These are phyloP conservation scores for Annulohypoxylon maeteangense DNA, from an alignment of 495 filamentous ascomycete genomes.

Conservation along the genomic window DNA sequence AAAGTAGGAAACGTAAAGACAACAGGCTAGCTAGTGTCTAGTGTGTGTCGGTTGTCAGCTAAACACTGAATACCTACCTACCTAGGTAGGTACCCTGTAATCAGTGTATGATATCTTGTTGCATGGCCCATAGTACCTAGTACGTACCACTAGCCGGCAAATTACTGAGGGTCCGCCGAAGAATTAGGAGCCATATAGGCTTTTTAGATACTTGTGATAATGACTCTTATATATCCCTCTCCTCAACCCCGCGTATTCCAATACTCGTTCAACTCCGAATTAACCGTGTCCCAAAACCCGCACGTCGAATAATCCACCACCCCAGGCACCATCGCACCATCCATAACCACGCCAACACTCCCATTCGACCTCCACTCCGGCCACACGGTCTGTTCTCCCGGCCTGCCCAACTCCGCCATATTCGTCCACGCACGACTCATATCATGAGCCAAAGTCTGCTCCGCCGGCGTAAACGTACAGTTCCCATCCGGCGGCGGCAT, in stretches of 20 bases:
- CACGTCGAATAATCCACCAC: slow-evolving; percentile 49
- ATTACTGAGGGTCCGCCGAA: too few relatives aligned
- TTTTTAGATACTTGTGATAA: too few relatives aligned
- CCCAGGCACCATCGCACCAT: slow-evolving; percentile 37
- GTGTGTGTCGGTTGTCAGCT: too few relatives aligned
- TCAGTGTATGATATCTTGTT: too few relatives aligned
- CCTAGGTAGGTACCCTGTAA: too few relatives aligned
- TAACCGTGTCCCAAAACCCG: slow-evolving; percentile 49
- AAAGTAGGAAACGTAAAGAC: too few relatives aligned
- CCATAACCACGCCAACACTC: slow-evolving; percentile 47
- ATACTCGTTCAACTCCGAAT: slow-evolving; percentile 31
- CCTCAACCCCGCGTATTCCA: not conserved
- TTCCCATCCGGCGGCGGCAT: slow-evolving; percentile 44
- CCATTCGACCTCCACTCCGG: slow-evolving; percentile 40
- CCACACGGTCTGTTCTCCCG: slow-evolving; percentile 44
- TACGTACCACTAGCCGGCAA: too few relatives aligned
- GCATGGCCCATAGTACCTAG: too few relatives aligned
- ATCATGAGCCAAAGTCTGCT: slow-evolving; percentile 45
- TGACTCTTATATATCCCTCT: not conserved
- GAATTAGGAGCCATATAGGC: too few relatives aligned
- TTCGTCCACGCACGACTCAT: slow-evolving; percentile 54
- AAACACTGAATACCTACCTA: too few relatives aligned
- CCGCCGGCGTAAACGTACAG: slow-evolving; percentile 48
- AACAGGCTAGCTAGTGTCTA: too few relatives aligned
- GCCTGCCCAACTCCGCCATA: slow-evolving; percentile 50